Percentiles rank a stretch among this genome's conserved stretches.
Evolutionary conservation across 1,284 basidiomycete species (phyloP).

Genomic region (Lignosus rhinocerotis): DNA sequence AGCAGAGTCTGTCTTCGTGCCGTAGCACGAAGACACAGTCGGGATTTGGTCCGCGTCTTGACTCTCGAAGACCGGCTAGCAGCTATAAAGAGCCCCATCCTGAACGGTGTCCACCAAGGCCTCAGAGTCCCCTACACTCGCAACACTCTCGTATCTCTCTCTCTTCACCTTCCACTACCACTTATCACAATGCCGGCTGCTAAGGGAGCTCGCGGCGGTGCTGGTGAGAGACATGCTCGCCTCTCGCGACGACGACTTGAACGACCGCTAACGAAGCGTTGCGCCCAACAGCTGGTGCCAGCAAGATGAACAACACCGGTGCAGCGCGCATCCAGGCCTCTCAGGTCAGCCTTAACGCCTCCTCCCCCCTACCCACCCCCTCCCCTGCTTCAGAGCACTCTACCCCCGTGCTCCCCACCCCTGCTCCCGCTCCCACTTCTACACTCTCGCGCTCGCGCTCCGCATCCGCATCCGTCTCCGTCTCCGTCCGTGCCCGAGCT

Average conservation of each 20-base stretch:
- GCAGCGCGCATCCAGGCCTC: constrained; percentile 35
- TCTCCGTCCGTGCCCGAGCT: neutral
- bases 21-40: neutral
- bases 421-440: neutral
- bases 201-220: constrained; percentile 22
- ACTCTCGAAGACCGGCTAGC: neutral
- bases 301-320: constrained; percentile 27
- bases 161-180: neutral
- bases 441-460: neutral
- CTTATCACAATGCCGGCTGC: constrained; percentile 18
- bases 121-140: constrained; percentile 6
- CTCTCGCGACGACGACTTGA: neutral
- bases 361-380: neutral
- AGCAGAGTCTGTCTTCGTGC: neutral
- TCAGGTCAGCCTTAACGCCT: constrained; percentile 26
- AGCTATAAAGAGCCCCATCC: constrained; percentile 9
- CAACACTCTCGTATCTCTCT: neutral
- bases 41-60: neutral
- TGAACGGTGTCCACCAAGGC: constrained; percentile 4
- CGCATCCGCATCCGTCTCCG: neutral
- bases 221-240: constrained; percentile 3
- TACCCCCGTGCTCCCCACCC: neutral
- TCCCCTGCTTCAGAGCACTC: neutral
- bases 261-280: neutral
- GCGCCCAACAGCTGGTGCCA: constrained; percentile 9